Evolutionary conservation across 2,329 filamentous ascomycete genomes (phyloP), one percentile per base, ranked within the genome.

Genomic region (Fusarium hainanense): DNA sequence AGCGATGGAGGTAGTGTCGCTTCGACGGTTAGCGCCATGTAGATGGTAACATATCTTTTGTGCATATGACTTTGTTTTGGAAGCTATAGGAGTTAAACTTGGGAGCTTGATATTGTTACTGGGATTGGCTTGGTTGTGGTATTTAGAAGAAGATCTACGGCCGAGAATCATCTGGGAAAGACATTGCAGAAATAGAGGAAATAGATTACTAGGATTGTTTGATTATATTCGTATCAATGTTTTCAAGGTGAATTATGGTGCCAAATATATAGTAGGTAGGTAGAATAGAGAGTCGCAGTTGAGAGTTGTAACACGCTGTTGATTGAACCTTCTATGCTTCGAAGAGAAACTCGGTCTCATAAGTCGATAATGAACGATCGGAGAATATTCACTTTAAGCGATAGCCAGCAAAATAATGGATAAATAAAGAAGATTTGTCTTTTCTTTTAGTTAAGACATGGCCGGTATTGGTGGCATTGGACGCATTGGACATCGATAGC

Each of bases 1-100:
- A 82, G 81, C 60, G 81, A 82, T 28, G 71, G 71, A 16, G 78
- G 77, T 2, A 82, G 80, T 62, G 70, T 81, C 54, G 77, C 75
- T 9, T 82, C 81, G 21, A 77, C 74, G 9, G 69, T 76, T 9
- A 78, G 77, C 54, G 76, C 75, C 42, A 60, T 50, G 16, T 73
- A 70, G 60, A 61, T 30, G 40, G 44, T 20, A n/a, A 50, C n/a
- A 37, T n/a, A 28, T 32, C n/a, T 58, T 64, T 27, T 44, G 54
- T 52, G 30, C 16, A 52, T 57, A 18, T 54, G 43, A 54, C 56
- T 65, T 27, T 56, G 8, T 41, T 59, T 61, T 61, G 28, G 60
- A 49, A 55, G 46, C 30, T 20, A 44, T 6, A 28, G 68, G 68
- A 65, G 69, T 73, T 68, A 43, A 47, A 44, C 25, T 44, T 51